Base-by-base conservation (phyloP, 2,329 filamentous ascomycete genomes). In the Nothopassalora personata region DNA sequence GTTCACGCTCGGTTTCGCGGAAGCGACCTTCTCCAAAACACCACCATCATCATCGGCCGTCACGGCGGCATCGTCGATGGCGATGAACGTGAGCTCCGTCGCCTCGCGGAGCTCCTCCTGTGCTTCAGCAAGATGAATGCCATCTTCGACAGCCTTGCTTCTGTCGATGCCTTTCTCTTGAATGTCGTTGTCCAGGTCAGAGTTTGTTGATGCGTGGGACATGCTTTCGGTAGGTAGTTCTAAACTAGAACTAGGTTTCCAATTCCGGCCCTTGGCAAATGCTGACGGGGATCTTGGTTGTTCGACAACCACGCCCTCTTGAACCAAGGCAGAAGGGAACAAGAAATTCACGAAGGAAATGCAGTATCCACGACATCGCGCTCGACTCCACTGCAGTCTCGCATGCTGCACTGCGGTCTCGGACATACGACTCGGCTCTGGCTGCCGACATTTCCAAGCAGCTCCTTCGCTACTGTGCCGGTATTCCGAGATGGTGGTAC, bases 1-100 rank as follows among this genome's bases (percentile, higher is more conserved):
- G 57, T 74, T 75, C 33, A 79, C 73, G 36, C 73, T 78, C 5
- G 66, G 67, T 49, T 69, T 70, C 8, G 66, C 66, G 6, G 68
- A 70, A 7, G 62, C 57, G 23, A 67, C 62, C 18, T 51, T 60
- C 23, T 61, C 59, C 47, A 70, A 34, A 8, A 57, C 57, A 1
- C 57, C 58, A 8, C 30, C 56, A 36, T 46, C 54, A 15, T 53
- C 23, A 36, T 53, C 45, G 15, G 51, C 49, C 5, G 56, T 53
- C 13, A 55, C 52, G 27, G 53, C 45, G 28, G 56, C 45, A 18
- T 48, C 50, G 34, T 57, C 55, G 10, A 46, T 33, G 6, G 47
- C 55, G 18, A 57, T 30, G 27, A 57, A 52, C 15, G 55, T 57
- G 11, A 33, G 33, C 36, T 57, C 48, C 19, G 48, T 33, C 33